Conservation (phyloP, 345 rosid genomes). For the Microcos paniculata region DNA sequence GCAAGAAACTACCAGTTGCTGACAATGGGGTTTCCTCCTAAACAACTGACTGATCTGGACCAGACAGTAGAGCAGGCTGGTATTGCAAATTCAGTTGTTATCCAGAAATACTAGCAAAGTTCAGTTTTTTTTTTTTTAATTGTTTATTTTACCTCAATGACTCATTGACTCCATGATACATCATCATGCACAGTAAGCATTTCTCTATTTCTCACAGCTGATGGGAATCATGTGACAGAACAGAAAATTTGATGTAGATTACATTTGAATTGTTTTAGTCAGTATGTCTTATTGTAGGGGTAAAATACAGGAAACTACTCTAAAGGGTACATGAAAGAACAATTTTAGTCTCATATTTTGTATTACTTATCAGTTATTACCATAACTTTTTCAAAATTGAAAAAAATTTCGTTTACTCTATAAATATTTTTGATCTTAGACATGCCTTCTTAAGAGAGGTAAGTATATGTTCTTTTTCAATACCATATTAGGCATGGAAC, state of each 20-base stretch:
- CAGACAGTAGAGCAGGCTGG: constrained; percentile 94
- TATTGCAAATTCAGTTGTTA: constrained; percentile 81
- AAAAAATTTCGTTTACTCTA: too few relatives aligned
- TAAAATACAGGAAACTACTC: neutral
- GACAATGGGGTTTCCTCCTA: constrained; percentile 97
- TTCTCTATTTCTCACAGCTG: neutral
- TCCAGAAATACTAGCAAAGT: constrained; percentile 66
- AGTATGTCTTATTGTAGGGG: neutral
- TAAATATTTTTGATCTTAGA: too few relatives aligned
- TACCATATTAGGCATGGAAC: too few relatives aligned
- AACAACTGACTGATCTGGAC: constrained; percentile 58
- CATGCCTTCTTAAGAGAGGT: too few relatives aligned
- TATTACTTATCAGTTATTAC: too few relatives aligned
- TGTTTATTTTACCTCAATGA: neutral
- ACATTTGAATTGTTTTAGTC: neutral
- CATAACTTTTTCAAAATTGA: too few relatives aligned
- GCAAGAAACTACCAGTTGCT: constrained; percentile 65
- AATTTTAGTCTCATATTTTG: neutral
- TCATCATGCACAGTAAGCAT: neutral
- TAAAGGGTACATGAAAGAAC: neutral
- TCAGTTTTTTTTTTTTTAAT: neutral
- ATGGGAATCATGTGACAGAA: neutral
- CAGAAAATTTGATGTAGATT: neutral
- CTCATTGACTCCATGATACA: neutral
- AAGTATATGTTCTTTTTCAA: too few relatives aligned